These are phyloP conservation scores for Cutaneotrichosporon cavernicola DNA, from an alignment of 1,284 basidiomycete species.

Conservation along the genomic window DNA sequence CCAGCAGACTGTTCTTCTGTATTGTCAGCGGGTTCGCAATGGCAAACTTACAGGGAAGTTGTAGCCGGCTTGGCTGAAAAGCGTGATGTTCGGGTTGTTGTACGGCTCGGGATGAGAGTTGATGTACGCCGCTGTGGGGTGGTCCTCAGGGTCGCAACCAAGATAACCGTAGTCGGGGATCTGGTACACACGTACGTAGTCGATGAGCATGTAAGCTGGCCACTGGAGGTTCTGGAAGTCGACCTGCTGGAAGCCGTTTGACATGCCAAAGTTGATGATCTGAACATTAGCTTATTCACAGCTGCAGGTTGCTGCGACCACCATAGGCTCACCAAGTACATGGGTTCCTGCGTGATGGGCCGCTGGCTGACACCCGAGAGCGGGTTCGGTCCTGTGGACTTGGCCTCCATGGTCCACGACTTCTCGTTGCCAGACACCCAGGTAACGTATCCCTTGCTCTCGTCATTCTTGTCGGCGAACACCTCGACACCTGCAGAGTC, in stretches of 20 bases:
- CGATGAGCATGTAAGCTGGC: conserved; percentile 68
- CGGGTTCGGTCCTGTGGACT: conserved; percentile 69
- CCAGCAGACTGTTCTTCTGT: conserved; percentile 28
- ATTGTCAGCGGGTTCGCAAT: conserved; percentile 2
- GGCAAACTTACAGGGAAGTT: conserved; percentile 39
- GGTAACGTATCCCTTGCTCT: conserved; percentile 64
- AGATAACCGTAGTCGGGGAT: conserved; percentile 63
- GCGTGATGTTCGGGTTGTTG: conserved; percentile 45
- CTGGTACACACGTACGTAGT: conserved; percentile 81
- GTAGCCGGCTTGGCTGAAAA: conserved; percentile 40
- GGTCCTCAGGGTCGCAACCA: conserved; percentile 75
- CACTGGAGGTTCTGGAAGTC: conserved; percentile 67
- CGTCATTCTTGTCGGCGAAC: conserved; percentile 62
- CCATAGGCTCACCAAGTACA: conserved; percentile 55
- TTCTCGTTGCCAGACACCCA: conserved; percentile 68
- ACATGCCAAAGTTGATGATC: conserved; percentile 69
- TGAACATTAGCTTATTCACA: conserved; percentile 56
- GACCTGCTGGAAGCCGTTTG: conserved; percentile 55
- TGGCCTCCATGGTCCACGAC: conserved; percentile 73
- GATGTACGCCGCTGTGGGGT: conserved; percentile 64
- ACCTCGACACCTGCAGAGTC: conserved; percentile 61
- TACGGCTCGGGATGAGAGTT: conserved; percentile 39
- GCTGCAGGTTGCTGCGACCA: too few species aligned
- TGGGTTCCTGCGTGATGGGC: conserved; percentile 76
- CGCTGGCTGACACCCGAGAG: conserved; percentile 68